Evolutionary conservation across 2,329 filamentous ascomycete genomes (phyloP), one percentile per base, ranked within the genome.

Genomic region (Botrytis deweyae): DNA sequence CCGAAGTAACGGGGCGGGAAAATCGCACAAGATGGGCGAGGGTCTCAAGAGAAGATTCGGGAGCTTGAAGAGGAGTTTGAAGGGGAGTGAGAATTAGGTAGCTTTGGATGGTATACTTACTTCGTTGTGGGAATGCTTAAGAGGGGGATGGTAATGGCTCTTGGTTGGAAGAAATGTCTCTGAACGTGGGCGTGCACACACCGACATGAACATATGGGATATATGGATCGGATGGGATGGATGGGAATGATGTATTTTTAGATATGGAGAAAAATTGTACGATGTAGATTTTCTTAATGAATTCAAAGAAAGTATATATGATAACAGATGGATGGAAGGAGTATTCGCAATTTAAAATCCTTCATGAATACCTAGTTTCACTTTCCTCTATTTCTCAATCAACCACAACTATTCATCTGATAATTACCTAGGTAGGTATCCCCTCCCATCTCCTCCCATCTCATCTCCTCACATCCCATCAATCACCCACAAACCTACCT

Each of bases 11-110:
- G 85, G 83, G 0, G 84, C 84, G 0, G 83, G 86, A 81, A 82
- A 44, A 70, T 29, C 65, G 9, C 52, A 70, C 16, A 76, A 75
- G 40, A 58, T 89, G 12, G 82, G 85, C 20, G 85, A 88, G 42
- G 87, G 86, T 3, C 77, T 90, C 61, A 89, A 86, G 83, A 83
- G 84, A 61, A 84, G 87, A 25, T 84, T 89, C 70, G 87, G 87
- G 40, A 88, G 86, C 77, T 78, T 90, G 70, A 83, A 86, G 64
- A 83, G 83, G 71, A 85, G 83, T 76, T 79, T 79, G 70, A 77
- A 79, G 63, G 52, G 65, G 22, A 63, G 58, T 20, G 46, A 44
- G 9, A 25, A 55, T 29, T 29, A 38, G 46, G 22, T 46, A 29
- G n/a, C n/a, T 66, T n/a, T n/a, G 38, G 10, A 22, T 38, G 22